Evolutionary conservation across 2,329 filamentous ascomycete species (phyloP), one percentile per base, ranked within the genome.

Genomic region (Fusarium veterinarium): DNA sequence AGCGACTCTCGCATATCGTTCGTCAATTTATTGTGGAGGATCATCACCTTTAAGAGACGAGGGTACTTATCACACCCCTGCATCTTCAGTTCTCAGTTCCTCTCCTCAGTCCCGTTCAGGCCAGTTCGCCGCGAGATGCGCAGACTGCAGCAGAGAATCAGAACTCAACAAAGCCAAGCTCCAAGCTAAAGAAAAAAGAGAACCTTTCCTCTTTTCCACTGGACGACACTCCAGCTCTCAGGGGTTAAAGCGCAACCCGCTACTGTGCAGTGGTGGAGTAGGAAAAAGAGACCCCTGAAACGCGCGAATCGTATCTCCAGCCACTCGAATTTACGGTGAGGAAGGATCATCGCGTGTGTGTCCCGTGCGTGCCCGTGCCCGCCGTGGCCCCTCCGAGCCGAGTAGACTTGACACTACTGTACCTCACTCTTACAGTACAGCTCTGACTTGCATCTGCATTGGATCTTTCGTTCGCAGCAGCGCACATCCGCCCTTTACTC

Each of bases 361-460:
- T 55, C 55, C 55, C 55, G 42, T 58, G 44, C 55, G 55, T n/a
- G 33, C 40, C 55, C 55, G 55, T n/a, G 33, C 40, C 55, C 55
- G 40, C 48, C 44, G 38, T 60, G 31, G 33, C 58, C 40, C 58
- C 58, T 57, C 37, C 58, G 30, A 41, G 41, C 25, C 33, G 33
- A 30, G 30, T 30, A 30, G 57, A 42, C 58, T 59, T 59, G 46
- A 37, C 60, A 65, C 62, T 60, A 63, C 56, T 56, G 57, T 42
- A 52, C 62, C 35, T 44, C 38, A 38, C 38, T 59, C 52, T 44
- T 42, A 37, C 60, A 52, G 56, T 31, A 40, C 64, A 72, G 58
- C 59, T 72, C 71, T 74, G 71, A 72, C 71, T 66, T 74, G 71
- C 71, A 74, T 74, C 44, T 71, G 67, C 70, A 63, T 41, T 71